phyloP scores from a whole-genome alignment of 2,329 filamentous ascomycete species.

The Calycina marina region DNA sequence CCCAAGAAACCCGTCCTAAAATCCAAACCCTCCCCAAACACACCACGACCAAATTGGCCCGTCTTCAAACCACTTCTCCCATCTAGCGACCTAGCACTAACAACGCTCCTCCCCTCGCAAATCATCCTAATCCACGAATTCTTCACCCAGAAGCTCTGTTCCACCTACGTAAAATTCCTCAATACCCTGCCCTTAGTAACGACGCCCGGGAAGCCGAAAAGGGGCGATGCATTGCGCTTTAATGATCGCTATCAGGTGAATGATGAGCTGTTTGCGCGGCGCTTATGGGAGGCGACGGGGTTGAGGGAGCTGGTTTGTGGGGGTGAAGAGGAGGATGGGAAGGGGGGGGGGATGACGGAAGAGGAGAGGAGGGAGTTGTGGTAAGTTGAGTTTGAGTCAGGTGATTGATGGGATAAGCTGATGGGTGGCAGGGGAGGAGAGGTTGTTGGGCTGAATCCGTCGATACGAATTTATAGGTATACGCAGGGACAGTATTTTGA shows the following conservation, averaged over 20 bases:
- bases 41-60: conserved; percentile 40
- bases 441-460: conserved; percentile 71
- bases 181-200: conserved; percentile 42
- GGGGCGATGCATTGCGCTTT: conserved; percentile 56
- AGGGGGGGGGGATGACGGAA: conserved; percentile 14
- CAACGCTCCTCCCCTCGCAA: conserved; percentile 35
- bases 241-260: conserved; percentile 82
- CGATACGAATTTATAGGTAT: conserved; percentile 84
- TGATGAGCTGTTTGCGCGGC: conserved; percentile 58
- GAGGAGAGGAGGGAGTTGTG: conserved; percentile 19
- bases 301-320: conserved; percentile 38
- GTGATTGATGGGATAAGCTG: conserved; percentile 17
- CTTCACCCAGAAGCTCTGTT: conserved; percentile 47
- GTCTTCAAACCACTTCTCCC: conserved; percentile 41
- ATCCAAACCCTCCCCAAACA: not conserved
- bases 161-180: conserved; percentile 48
- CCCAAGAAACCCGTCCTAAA: not conserved
- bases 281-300: conserved; percentile 65
- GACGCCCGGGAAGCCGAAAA: conserved; percentile 51
- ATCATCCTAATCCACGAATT: conserved; percentile 49
- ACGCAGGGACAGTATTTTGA: conserved; percentile 79
- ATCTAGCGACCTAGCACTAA: conserved; percentile 39
- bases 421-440: conserved; percentile 56
- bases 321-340: conserved; percentile 6
- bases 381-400: conserved; percentile 13